Evolutionary conservation across 1,284 basidiomycete species (phyloP).

Genomic region (Ganoderma resinaceum): DNA sequence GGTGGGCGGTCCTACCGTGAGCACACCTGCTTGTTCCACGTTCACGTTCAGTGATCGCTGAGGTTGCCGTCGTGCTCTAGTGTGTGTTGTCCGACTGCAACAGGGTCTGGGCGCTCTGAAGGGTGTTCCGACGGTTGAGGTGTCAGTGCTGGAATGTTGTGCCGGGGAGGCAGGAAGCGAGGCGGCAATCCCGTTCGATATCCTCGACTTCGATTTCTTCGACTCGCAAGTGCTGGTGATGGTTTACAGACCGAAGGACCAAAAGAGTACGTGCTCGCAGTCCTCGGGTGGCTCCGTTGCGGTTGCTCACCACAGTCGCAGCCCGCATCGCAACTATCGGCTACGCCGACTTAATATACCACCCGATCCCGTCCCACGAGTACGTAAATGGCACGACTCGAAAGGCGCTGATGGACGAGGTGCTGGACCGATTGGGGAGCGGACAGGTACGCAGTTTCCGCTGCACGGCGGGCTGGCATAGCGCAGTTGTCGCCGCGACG

Average conservation of each 20-base stretch:
- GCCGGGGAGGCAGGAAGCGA: conserved; percentile 28
- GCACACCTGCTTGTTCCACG: conserved; percentile 28
- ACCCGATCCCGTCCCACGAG: conserved; percentile 51
- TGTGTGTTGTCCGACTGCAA: conserved; percentile 35
- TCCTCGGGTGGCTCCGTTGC: background rate
- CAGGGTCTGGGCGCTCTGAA: conserved; percentile 28
- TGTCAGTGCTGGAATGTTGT: conserved; percentile 36
- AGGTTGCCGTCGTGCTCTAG: conserved; percentile 27
- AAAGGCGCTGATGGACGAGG: conserved; percentile 67
- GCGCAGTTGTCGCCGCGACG: conserved; percentile 6
- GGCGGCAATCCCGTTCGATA: conserved; percentile 43
- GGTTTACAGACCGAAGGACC: conserved; percentile 49
- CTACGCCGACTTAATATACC: conserved; percentile 65
- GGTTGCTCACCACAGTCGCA: conserved; percentile 42
- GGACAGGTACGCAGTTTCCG: conserved; percentile 49
- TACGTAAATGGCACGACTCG: conserved; percentile 61
- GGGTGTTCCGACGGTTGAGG: conserved; percentile 28
- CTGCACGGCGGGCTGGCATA: background rate
- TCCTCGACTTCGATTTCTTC: conserved; percentile 77
- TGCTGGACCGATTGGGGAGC: conserved; percentile 59
- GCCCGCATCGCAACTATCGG: conserved; percentile 64
- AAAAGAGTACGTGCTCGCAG: conserved; percentile 35
- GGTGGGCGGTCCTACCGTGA: conserved; percentile 33
- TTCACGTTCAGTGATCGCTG: conserved; percentile 26
- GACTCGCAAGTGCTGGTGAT: conserved; percentile 73